phyloP scores from a whole-genome alignment of 148 eudicot species.

The Heliamphora exappendiculata region DNA sequence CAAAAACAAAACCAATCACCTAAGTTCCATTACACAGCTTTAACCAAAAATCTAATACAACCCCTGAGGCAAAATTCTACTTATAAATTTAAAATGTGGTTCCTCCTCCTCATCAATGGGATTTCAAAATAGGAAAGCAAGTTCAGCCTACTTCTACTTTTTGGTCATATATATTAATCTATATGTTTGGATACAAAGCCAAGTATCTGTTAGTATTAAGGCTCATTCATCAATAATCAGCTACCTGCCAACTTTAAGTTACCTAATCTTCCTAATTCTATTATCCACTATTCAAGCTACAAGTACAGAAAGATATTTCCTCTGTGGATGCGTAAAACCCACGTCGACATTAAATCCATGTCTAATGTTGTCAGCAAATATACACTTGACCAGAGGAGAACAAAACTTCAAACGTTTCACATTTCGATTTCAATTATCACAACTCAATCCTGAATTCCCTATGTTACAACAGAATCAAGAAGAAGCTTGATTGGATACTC shows the following conservation, averaged over 20 bases:
- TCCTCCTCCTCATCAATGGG: not conserved
- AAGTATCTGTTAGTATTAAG: not conserved
- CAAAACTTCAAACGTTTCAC: not conserved
- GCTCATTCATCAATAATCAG: slow-evolving; percentile 1
- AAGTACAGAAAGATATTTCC: not conserved
- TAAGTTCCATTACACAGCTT: not conserved
- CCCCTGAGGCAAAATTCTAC: not conserved
- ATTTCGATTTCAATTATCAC: not conserved
- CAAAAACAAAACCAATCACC: not conserved
- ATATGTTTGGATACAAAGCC: not conserved
- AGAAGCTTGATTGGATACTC: not conserved
- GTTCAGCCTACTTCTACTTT: not conserved
- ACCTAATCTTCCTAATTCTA: not conserved
- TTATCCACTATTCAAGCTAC: not conserved
- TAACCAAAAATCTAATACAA: not conserved
- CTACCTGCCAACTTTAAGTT: not conserved
- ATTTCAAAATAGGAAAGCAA: not conserved
- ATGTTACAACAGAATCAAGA: not conserved
- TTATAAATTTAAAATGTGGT: not conserved
- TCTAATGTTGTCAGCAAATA: not conserved
- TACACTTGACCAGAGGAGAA: not conserved
- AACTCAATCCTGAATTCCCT: not conserved
- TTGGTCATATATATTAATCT: not conserved
- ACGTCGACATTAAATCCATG: not conserved
- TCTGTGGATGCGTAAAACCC: not conserved